Conservation (phyloP, 179 eudicot species). For the Monotropa hypopitys region DNA sequence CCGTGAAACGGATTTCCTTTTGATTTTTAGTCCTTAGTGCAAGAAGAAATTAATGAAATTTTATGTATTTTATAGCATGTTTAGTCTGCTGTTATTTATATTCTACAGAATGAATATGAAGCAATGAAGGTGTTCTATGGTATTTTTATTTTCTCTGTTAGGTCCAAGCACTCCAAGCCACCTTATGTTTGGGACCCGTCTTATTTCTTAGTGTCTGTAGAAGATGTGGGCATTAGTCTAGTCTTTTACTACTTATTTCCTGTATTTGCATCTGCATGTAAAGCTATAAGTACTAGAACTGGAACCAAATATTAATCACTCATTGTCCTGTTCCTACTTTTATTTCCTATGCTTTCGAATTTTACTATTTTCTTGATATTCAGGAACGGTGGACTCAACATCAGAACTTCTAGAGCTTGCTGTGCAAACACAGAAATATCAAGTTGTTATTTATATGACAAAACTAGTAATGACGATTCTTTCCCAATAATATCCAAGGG, state of each 20-base stretch:
- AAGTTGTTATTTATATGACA: conserved; percentile 6
- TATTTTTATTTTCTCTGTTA: not conserved
- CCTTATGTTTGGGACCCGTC: not conserved
- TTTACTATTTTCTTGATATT: not conserved
- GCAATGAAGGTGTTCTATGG: not conserved
- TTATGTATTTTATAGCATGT: too few species aligned
- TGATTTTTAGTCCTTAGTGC: too few species aligned
- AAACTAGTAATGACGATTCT: conserved; percentile 11
- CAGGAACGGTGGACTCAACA: conserved; percentile 20
- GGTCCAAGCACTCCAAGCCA: not conserved
- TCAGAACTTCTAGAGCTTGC: conserved; percentile 12
- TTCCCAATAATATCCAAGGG: conserved; percentile 7
- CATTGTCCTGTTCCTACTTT: not conserved
- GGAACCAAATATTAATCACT: not conserved
- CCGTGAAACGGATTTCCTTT: too few species aligned
- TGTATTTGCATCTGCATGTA: not conserved
- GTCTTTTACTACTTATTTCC: not conserved
- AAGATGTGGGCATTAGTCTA: not conserved
- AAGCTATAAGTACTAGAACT: not conserved
- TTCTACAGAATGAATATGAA: not conserved
- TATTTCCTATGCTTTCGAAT: not conserved
- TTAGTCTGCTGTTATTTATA: not conserved
- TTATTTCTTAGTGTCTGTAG: not conserved
- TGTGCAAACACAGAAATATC: conserved; percentile 17
- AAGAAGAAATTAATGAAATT: too few species aligned